A percentile compares a stretch with the other conserved stretches of the same genome.
These are phyloP conservation scores for Phytophthora pinifolia DNA, from an alignment of 352 stramenopile genomes.

Conservation along the genomic window DNA sequence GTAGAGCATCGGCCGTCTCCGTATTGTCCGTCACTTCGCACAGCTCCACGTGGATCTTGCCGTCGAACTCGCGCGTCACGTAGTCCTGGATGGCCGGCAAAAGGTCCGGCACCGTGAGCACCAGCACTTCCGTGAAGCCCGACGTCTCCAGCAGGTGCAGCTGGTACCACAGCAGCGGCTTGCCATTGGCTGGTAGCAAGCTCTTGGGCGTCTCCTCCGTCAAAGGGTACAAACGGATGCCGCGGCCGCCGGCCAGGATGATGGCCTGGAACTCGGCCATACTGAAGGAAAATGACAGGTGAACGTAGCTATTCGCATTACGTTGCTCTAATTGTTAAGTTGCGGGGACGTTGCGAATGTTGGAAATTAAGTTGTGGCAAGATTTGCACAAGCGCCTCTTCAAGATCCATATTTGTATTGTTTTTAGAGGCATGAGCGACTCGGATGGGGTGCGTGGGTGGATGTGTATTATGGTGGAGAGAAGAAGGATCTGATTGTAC, in stretches of 20 bases:
- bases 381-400: too few relatives aligned
- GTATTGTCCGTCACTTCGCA: conserved; percentile 71
- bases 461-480: neutral
- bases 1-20: conserved; percentile 74
- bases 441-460: conserved; percentile 45
- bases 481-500: neutral
- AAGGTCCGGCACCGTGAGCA: conserved; percentile 64
- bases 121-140: conserved; percentile 77
- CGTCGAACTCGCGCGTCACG: conserved; percentile 73
- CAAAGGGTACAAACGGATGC: conserved; percentile 77
- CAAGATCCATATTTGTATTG: conserved; percentile 10
- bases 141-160: conserved; percentile 75
- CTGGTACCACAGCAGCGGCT: conserved; percentile 83
- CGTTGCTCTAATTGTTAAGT: neutral
- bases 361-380: too few relatives aligned
- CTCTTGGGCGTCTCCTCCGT: conserved; percentile 80
- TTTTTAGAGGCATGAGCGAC: conserved; percentile 40
- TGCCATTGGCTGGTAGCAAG: conserved; percentile 60
- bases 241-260: conserved; percentile 77
- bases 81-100: conserved; percentile 76
- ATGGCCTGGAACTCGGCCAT: conserved; percentile 88
- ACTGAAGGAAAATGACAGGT: conserved; percentile 5
- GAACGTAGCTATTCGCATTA: neutral
- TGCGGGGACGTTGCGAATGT: neutral
- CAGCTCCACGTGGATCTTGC: conserved; percentile 78